Evolutionary conservation across 2,329 filamentous ascomycete genomes (phyloP), one percentile per base, ranked within the genome.

Genomic region (Aspergillus calidoustus): DNA sequence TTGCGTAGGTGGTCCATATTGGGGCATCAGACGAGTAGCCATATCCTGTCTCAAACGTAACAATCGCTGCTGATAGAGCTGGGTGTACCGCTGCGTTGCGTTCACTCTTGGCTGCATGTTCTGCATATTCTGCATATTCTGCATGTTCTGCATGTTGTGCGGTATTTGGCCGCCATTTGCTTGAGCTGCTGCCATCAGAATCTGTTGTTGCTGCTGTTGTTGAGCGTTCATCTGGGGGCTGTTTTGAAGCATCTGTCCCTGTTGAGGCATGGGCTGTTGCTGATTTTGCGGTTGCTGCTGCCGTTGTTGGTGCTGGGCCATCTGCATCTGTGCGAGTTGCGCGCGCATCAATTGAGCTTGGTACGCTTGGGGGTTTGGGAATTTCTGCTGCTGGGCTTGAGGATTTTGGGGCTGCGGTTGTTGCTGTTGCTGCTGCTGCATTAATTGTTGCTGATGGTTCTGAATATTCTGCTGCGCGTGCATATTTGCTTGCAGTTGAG

Each of bases 391-490:
- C 44, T 72, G 70, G 38, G 69, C 68, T 23, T 71, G 72, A 8
- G 48, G 54, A 47, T 48, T 70, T 23, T 28, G 25, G 4, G 31
- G 68, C 34, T 70, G 66, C 46, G 73, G 72, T 23, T 74, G 74
- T 34, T 75, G 70, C 34, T 74, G 70, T 31, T 74, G 71, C 50
- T 72, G 71, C 51, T 77, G 76, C 54, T 79, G 76, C 51, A 78
- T 67, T 53, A 76, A 71, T 50, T 78, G 75, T 22, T 79, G 76
- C 38, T 79, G 77, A 67, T 80, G 72, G 57, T 73, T 75, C 64
- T 76, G 80, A 38, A 77, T 81, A 34, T 79, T 80, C 55, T 82
- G 81, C 60, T 81, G 80, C 28, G 78, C 79, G 54, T 80, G 79
- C 57, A 73, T 74, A 73, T 70, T 81, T 72, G 69, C 79, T 49